Conservation (phyloP, 2,329 filamentous ascomycete species). For the Diaporthe longicolla region DNA sequence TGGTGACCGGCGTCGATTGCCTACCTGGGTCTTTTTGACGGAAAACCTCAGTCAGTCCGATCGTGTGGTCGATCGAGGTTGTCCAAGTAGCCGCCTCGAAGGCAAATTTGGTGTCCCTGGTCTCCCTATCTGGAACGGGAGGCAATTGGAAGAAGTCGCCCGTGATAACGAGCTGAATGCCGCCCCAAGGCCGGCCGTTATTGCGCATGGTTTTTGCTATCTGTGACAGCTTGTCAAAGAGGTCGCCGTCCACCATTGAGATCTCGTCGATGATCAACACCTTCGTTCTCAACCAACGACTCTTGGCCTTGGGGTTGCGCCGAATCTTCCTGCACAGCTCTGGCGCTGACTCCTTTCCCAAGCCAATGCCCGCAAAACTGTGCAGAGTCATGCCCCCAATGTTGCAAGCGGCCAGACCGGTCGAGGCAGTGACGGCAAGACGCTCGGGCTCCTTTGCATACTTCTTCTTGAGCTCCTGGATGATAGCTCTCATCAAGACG, state of each 20-base stretch:
- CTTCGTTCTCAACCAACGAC: constrained; percentile 90
- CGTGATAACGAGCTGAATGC: constrained; percentile 95
- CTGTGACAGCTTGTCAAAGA: constrained; percentile 95
- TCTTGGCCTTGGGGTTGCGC: constrained; percentile 87
- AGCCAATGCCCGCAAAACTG: constrained; percentile 94
- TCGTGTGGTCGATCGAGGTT: constrained; percentile 94
- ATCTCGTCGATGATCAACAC: constrained; percentile 94
- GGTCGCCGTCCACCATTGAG: constrained; percentile 97
- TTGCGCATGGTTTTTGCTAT: constrained; percentile 89
- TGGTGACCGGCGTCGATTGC: constrained; percentile 38
- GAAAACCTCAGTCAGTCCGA: constrained; percentile 95
- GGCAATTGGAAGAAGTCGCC: constrained; percentile 98
- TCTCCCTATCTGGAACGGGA: constrained; percentile 85
- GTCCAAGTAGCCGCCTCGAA: constrained; percentile 95
- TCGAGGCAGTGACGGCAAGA: constrained; percentile 94
- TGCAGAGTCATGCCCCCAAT: constrained; percentile 96
- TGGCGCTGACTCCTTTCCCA: constrained; percentile 89
- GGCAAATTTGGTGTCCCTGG: constrained; percentile 83
- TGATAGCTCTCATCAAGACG: constrained; percentile 93
- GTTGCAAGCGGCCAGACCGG: constrained; percentile 95
- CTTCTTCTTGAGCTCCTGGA: constrained; percentile 83
- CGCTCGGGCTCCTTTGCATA: constrained; percentile 83
- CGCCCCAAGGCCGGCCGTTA: constrained; percentile 93
- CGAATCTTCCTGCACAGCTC: constrained; percentile 92
- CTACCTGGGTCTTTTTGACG: constrained; percentile 87